phyloP scores from a whole-genome alignment of 768 basidiomycete genomes.

The Suillus fuscotomentosus region DNA sequence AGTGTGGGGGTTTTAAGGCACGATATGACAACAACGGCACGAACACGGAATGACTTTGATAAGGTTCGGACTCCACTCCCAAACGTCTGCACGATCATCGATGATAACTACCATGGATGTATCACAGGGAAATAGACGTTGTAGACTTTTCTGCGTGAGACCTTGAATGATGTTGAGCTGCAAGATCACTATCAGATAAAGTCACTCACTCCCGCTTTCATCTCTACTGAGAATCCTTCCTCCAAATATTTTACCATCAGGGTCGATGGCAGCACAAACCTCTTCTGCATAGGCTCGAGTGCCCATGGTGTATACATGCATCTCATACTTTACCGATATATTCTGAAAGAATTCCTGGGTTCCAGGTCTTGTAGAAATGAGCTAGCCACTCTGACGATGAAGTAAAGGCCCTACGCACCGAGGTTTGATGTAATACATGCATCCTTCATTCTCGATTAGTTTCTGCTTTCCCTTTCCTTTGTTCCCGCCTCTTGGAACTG shows the following conservation, averaged over 20 bases:
- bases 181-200: slow-evolving; percentile 1
- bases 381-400: slow-evolving; percentile 6
- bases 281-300: slow-evolving; percentile 95
- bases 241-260: slow-evolving; percentile 80
- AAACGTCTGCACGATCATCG: slow-evolving; percentile 97
- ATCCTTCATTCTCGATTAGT: slow-evolving; percentile 71
- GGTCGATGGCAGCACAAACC: slow-evolving; percentile 93
- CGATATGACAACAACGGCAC: slow-evolving; percentile 22
- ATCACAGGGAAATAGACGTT: slow-evolving; percentile 93
- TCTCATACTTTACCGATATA: slow-evolving; percentile 82
- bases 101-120: slow-evolving; percentile 99
- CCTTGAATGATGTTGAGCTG: slow-evolving; percentile 42
- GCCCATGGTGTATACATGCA: slow-evolving; percentile 99
- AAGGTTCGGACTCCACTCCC: slow-evolving; percentile 97
- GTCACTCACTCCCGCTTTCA: slow-evolving; percentile 88
- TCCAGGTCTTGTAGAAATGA: slow-evolving; percentile 59
- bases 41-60: slow-evolving; percentile 95
- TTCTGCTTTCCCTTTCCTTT: slow-evolving; percentile 60
- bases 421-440: slow-evolving; percentile 98
- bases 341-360: slow-evolving; percentile 73
- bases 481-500: slow-evolving; percentile 35
- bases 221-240: slow-evolving; percentile 89
- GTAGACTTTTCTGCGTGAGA: slow-evolving; percentile 87
- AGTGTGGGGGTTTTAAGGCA: neutral
- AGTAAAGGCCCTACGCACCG: slow-evolving; percentile 51